Conservation (phyloP, 768 basidiomycete species). For the Suillus sp. region DNA sequence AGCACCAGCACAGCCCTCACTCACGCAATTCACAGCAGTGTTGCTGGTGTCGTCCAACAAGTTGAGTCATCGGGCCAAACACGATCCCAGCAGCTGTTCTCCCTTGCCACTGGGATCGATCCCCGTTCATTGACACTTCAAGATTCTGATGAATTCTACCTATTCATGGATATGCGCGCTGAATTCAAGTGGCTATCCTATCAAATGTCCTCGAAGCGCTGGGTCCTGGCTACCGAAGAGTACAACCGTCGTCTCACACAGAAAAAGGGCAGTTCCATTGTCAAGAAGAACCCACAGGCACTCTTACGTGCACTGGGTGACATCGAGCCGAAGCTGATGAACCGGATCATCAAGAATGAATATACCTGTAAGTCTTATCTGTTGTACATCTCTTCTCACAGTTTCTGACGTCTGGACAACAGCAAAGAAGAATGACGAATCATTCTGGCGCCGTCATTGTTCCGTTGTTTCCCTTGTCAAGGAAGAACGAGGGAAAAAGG, state of each 20-base stretch:
- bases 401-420: not conserved
- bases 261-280: not conserved
- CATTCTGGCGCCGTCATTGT: slow-evolving; percentile 19
- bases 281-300: slow-evolving; percentile 19
- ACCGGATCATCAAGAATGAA: slow-evolving; percentile 13
- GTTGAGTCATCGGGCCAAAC: not conserved
- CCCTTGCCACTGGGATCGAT: slow-evolving; percentile 8
- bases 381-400: no score
- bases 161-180: slow-evolving; percentile 25
- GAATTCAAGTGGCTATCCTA: slow-evolving; percentile 22
- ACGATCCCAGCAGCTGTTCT: slow-evolving; percentile 1
- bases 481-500: slow-evolving; percentile 5
- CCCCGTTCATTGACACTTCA: slow-evolving; percentile 8
- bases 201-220: slow-evolving; percentile 21
- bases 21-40: no score
- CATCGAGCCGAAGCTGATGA: slow-evolving; percentile 16
- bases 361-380: slow-evolving; percentile 21
- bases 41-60: no score
- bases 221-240: slow-evolving; percentile 14
- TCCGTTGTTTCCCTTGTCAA: slow-evolving; percentile 9
- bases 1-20: no score
- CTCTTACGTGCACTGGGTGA: slow-evolving; percentile 17
- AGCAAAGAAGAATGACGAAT: slow-evolving; percentile 11
- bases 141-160: slow-evolving; percentile 18
- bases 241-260: slow-evolving; percentile 14